phyloP scores from a whole-genome alignment of 2,329 filamentous ascomycete species.

The Tolypocladium amazonense region DNA sequence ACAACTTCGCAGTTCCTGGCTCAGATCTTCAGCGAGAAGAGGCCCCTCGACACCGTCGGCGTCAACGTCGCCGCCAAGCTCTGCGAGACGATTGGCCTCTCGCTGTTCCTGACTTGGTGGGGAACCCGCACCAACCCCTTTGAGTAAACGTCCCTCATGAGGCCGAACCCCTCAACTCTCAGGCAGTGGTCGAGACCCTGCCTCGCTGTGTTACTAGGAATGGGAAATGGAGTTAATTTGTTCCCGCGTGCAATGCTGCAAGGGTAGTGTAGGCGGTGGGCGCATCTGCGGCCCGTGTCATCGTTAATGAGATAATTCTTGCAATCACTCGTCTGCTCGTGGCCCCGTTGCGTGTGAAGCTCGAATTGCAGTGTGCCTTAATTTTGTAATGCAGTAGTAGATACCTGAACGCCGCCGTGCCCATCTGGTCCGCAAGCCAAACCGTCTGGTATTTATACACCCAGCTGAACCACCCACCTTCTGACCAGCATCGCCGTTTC shows the following conservation, averaged over 20 bases:
- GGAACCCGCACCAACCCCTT: conserved; percentile 91
- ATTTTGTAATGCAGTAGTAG: conserved; percentile 16
- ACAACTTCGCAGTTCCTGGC: conserved; percentile 57
- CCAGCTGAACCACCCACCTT: conserved; percentile 14
- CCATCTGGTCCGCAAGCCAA: conserved; percentile 16
- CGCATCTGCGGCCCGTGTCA: background rate
- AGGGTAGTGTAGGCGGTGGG: background rate
- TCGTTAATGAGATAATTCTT: background rate
- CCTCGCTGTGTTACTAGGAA: background rate
- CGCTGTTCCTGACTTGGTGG: conserved; percentile 93
- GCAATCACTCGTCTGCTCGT: background rate
- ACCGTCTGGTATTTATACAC: conserved; percentile 25
- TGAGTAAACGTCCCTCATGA: conserved; percentile 42
- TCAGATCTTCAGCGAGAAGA: conserved; percentile 84
- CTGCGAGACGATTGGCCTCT: conserved; percentile 87
- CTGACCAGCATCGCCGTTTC: background rate
- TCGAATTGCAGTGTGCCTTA: background rate
- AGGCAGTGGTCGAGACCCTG: background rate
- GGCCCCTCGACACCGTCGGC: conserved; percentile 80
- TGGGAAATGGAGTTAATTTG: background rate
- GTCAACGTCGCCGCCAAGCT: conserved; percentile 75
- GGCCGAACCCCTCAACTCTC: background rate
- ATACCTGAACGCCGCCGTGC: conserved; percentile 28
- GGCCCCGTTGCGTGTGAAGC: background rate
- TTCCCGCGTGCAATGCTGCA: background rate